phyloP scores from a whole-genome alignment of 495 filamentous ascomycete genomes.

The Pseudomonodictys pantanalensis region DNA sequence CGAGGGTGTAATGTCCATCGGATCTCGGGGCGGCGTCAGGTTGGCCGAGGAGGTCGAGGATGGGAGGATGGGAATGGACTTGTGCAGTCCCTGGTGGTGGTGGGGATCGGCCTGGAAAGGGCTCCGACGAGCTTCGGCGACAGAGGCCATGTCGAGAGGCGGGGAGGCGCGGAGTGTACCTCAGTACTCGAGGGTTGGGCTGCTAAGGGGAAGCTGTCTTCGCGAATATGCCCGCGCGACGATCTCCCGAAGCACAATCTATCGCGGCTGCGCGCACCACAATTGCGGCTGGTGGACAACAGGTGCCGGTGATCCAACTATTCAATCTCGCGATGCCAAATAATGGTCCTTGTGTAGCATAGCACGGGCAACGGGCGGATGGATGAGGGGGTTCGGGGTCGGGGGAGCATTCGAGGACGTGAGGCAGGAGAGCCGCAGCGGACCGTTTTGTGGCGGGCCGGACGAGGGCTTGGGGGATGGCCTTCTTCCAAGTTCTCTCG shows the following conservation, averaged over 20 bases:
- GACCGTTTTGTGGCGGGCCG: not conserved
- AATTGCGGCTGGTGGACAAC: not conserved
- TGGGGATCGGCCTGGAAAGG: conserved; percentile 37
- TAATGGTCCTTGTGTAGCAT: conserved; percentile 19
- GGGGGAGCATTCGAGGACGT: conserved; percentile 10
- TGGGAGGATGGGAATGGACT: conserved; percentile 41
- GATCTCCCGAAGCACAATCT: not conserved
- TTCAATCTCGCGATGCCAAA: not conserved
- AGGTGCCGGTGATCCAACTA: not conserved
- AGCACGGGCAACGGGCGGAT: not conserved
- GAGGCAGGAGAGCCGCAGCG: not conserved
- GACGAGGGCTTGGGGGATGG: not conserved
- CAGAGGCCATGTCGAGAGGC: conserved; percentile 35
- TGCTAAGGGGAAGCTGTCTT: not conserved
- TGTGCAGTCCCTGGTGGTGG: conserved; percentile 29
- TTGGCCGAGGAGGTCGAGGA: conserved; percentile 32
- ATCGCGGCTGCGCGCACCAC: too few relatives aligned
- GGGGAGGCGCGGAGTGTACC: not conserved
- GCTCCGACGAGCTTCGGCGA: conserved; percentile 34
- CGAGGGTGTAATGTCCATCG: conserved; percentile 40
- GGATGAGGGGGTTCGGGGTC: conserved; percentile 1
- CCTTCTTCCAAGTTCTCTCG: conserved; percentile 6
- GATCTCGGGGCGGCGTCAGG: conserved; percentile 31
- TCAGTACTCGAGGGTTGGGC: not conserved
- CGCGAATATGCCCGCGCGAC: conserved; percentile 1